Evolutionary conservation across 2,329 filamentous ascomycete species (phyloP).

Genomic region (Colletotrichum sp.): DNA sequence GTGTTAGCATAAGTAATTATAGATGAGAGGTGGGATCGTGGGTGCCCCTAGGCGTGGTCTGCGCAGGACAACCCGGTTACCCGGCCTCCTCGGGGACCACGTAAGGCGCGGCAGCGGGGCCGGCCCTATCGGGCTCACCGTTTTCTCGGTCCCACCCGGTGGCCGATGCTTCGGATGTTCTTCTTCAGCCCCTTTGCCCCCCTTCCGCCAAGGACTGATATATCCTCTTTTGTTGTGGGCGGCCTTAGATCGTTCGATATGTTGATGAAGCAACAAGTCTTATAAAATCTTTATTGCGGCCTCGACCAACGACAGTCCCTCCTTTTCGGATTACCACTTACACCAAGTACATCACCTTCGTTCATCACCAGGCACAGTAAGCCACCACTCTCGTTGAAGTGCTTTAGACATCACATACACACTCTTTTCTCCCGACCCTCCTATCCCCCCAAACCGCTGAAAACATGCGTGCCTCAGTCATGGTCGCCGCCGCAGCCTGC

Average conservation of each 20-base stretch:
- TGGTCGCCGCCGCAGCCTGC: slow-evolving; percentile 3
- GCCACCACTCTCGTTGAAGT: neutral
- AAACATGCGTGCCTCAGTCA: slow-evolving; percentile 10
- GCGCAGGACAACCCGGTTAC: neutral
- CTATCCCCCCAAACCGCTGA: neutral
- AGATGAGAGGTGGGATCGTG: neutral
- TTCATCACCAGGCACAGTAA: neutral
- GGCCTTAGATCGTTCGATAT: neutral
- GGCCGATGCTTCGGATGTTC: neutral
- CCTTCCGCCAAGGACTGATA: neutral
- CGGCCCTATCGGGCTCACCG: slow-evolving; percentile 2
- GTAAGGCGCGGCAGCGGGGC: neutral
- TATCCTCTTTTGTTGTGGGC: neutral
- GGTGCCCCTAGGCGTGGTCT: neutral
- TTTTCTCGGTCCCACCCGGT: neutral
- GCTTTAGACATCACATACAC: neutral
- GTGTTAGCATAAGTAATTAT: neutral
- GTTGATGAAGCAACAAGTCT: neutral
- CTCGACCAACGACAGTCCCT: neutral
- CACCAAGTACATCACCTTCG: neutral
- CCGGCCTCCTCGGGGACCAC: neutral
- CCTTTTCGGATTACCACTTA: neutral
- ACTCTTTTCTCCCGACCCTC: neutral
- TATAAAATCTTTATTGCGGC: neutral
- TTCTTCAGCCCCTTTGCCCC: neutral